These are phyloP conservation scores for Oemleria cerasiformis DNA, from an alignment of 306 rosid genomes.

Conservation along the genomic window DNA sequence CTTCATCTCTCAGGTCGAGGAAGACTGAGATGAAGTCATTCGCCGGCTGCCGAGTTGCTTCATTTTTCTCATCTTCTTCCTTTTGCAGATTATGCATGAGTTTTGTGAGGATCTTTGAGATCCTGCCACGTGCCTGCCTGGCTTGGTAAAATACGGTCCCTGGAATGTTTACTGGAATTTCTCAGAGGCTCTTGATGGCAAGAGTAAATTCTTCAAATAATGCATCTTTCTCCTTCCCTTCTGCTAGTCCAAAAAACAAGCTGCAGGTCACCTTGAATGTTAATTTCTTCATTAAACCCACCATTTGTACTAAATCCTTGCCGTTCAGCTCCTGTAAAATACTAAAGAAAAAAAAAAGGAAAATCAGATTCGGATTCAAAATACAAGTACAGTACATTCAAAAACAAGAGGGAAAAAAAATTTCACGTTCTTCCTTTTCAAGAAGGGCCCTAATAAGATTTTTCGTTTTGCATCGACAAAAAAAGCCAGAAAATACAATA, in stretches of 20 bases:
- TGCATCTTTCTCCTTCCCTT: slow-evolving; percentile 6
- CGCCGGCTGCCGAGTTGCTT: not conserved
- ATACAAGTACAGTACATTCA: no score
- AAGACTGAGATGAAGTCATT: slow-evolving; percentile 3
- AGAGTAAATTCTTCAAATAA: slow-evolving; percentile 7
- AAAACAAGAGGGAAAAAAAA: no score
- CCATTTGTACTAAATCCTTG: slow-evolving; percentile 5
- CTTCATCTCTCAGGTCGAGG: slow-evolving; percentile 18
- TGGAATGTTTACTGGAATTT: slow-evolving; percentile 12
- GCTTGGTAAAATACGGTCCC: slow-evolving; percentile 13
- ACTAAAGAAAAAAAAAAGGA: not conserved
- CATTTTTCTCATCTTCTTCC: not conserved
- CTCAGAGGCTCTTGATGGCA: slow-evolving; percentile 4
- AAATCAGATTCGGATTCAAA: no score
- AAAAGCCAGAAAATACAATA: no score
- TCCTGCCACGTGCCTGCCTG: slow-evolving; percentile 7
- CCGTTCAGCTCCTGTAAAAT: slow-evolving; percentile 1
- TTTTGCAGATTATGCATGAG: not conserved
- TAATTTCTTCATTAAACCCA: slow-evolving; percentile 6
- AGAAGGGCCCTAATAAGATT: no score
- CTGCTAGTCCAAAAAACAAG: slow-evolving; percentile 7
- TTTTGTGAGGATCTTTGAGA: slow-evolving; percentile 1
- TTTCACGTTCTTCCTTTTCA: no score
- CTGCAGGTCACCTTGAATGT: slow-evolving; percentile 18
- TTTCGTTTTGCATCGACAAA: no score